A percentile compares a stretch with the other conserved stretches of the same genome.
phyloP scores from a whole-genome alignment of 257 asterid genomes.

The Ligustrum vulgare region DNA sequence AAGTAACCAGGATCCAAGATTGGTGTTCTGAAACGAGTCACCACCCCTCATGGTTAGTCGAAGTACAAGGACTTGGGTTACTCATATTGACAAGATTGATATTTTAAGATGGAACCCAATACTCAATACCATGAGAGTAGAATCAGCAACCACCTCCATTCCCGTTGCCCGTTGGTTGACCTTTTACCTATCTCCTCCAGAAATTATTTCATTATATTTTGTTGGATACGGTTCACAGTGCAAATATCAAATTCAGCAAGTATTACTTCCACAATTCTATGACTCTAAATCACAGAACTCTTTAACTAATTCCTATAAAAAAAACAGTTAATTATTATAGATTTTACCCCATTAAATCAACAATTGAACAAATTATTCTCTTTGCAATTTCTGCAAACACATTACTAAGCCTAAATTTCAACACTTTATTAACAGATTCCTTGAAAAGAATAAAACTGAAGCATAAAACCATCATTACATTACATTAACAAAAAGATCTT shows the following conservation, averaged over 20 bases:
- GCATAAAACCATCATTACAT: constrained; percentile 2
- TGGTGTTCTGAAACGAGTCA: not conserved
- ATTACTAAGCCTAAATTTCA: not conserved
- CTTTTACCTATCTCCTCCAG: too few relatives aligned
- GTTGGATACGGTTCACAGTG: too few relatives aligned
- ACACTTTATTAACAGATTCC: not conserved
- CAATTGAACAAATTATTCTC: not conserved
- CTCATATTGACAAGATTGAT: not conserved
- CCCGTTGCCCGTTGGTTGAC: too few relatives aligned
- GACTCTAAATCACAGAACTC: not conserved
- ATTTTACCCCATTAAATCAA: not conserved
- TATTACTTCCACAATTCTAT: not conserved
- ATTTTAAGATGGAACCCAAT: too few relatives aligned
- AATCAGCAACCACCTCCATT: too few relatives aligned
- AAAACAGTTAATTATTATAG: too few relatives aligned
- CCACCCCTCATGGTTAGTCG: too few relatives aligned
- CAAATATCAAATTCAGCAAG: too few relatives aligned
- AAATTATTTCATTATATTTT: too few relatives aligned
- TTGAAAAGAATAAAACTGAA: not conserved
- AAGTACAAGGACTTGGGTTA: not conserved
- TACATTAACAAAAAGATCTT: constrained; percentile 2
- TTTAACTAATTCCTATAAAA: not conserved
- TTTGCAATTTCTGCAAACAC: not conserved
- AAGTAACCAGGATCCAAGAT: not conserved
- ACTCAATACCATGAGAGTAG: too few relatives aligned